phyloP scores from a whole-genome alignment of 1,139 yeast genomes.

The Meyerozyma smithsonii region DNA sequence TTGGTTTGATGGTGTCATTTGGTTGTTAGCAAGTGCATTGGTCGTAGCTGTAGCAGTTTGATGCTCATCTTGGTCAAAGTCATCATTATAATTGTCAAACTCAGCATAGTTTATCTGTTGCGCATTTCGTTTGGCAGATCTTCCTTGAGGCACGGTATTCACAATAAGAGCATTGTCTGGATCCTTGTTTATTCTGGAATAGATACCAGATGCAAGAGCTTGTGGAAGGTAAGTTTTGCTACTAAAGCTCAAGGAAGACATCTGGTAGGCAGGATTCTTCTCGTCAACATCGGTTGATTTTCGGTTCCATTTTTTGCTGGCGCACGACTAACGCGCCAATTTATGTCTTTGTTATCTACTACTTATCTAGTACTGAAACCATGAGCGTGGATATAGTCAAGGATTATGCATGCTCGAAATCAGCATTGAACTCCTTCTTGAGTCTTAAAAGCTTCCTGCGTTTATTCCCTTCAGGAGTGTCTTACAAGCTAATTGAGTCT shows the following conservation, averaged over 20 bases:
- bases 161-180: conserved; percentile 59
- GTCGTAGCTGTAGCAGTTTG: conserved; percentile 21
- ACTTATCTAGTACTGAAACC: neutral
- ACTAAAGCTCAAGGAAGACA: neutral
- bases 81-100: conserved; percentile 52
- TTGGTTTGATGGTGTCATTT: conserved; percentile 25
- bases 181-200: conserved; percentile 59
- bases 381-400: neutral
- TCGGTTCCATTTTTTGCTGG: neutral
- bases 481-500: neutral
- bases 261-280: neutral
- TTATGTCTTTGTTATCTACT: neutral
- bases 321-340: neutral
- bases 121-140: conserved; percentile 73
- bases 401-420: neutral
- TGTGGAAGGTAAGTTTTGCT: conserved; percentile 51
- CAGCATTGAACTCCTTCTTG: neutral
- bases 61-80: conserved; percentile 65
- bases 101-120: conserved; percentile 83
- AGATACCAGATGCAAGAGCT: conserved; percentile 67
- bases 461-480: neutral
- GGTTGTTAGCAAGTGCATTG: conserved; percentile 17
- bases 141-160: conserved; percentile 64
- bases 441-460: neutral
- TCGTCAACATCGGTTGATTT: neutral